Evolutionary conservation across 371 early-diverging fungal genomes (phyloP), one percentile per base, ranked within the genome.

Genomic region (Rhizopus delemar): DNA sequence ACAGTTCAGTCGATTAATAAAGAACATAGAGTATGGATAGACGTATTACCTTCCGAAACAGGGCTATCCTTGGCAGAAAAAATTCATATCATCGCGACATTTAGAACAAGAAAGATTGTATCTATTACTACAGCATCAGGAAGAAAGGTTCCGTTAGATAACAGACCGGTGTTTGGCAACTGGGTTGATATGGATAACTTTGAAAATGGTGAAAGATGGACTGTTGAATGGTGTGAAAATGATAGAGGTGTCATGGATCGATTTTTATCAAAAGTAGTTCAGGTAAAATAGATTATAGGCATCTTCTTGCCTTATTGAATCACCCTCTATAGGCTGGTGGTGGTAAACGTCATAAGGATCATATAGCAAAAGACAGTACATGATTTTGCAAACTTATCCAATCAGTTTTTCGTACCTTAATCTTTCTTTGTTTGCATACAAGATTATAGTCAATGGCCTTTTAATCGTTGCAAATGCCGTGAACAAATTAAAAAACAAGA

Each of bases 21-120:
- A 52, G 81, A 77, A 41, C 73, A 75, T 39, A 51, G 68, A 2
- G 81, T 73, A 8, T 80, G 81, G 81, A 80, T 80, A 52, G 70
- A 71, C 13, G 59, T 80, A 8, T 57, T 69, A 15, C 75, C 78
- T n/a, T 68, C 70, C 0, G 81, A 80, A 34, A 80, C 81, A 16
- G 81, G 81, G 0, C 7, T 68, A 13, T 66, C 70, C 1, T 57
- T 80, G 28, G 81, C 81, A 1, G 70, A 77, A 32, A 77, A 73
- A 36, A 80, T 80, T 5, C 71, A 75, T 51, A 68, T 59, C 3
- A 77, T 80, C 51, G 81, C 81, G 9, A 80, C 81, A 0, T 77
- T 77, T 54, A 62, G 76, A 38, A 80, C 81, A 4, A 59, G 71
- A n/a, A 75, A 74, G 22, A 71, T 80, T 35, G 49, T 75, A 32